Base-by-base conservation (phyloP, 2,329 filamentous ascomycete genomes). In the Fusarium brevicatenulatum region DNA sequence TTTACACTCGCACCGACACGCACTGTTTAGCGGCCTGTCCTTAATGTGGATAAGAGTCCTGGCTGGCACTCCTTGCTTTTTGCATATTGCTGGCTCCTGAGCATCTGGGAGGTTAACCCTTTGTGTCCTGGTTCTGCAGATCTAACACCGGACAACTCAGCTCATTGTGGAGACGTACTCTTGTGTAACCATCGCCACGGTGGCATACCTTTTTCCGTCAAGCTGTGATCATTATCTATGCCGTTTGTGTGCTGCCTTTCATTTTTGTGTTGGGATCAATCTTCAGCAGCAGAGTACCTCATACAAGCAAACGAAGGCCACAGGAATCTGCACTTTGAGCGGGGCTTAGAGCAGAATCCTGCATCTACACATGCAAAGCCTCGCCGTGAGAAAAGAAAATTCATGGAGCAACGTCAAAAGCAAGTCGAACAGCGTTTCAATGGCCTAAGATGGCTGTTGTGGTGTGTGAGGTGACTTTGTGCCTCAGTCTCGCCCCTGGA, bases 1-100 rank as follows among this genome's bases (percentile, higher is more conserved):
- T 71, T 74, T 72, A 67, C 74, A 60, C 74, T 53, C 61, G 47
- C 65, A 66, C 68, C 44, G 37, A 43, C 19, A 49, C n/a, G 28
- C 43, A 68, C 40, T 39, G 58, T 72, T 70, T 65, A 53, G 53
- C 46, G 37, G 47, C 54, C 46, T 57, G 52, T 30, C 46, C n/a
- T 28, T 23, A 57, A 55, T 32, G n/a, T 23, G 62, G 57, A 61
- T 18, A 64, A 23, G 44, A 50, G 25, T 25, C 18, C 44, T 46
- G 34, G 28, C 39, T 57, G 46, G 44, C 71, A 58, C 68, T 42
- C 52, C 58, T 73, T 39, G 56, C 63, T 46, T 56, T 47, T 59
- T 46, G 18, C 63, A 54, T 53, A 46, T 30, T 54, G 57, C 28
- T 42, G 25, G 39, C 46, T 49, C 42, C 37, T 39, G 28, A 47